Conservation (phyloP, 192 early-diverging fungal species). For the Pilaira anomala region DNA sequence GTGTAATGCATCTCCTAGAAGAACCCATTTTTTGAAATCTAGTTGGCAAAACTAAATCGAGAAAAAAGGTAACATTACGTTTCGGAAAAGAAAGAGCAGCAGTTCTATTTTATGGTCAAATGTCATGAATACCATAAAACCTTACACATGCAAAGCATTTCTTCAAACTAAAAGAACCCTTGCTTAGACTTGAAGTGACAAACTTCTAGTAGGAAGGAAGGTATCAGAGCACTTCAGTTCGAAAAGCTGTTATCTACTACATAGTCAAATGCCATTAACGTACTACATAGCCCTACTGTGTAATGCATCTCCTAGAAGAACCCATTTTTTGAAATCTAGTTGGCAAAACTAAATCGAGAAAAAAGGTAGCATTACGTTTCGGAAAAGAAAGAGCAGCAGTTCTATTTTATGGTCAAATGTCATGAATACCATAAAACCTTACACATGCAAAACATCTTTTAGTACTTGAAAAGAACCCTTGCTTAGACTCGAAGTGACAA, state of each 20-base stretch:
- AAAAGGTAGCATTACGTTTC: background rate
- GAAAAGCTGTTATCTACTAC: too few species aligned
- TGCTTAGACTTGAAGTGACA: too few species aligned
- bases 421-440: conserved; percentile 1
- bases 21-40: background rate
- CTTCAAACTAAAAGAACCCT: background rate
- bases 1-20: background rate
- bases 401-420: conserved; percentile 4
- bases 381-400: background rate
- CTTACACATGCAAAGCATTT: background rate
- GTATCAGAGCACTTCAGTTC: too few species aligned
- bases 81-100: background rate
- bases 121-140: conserved; percentile 4
- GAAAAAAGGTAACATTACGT: conserved; percentile 2
- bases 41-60: conserved; percentile 1
- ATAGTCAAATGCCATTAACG: background rate
- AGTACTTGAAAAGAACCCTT: too few species aligned
- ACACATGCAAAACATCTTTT: background rate
- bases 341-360: conserved; percentile 1
- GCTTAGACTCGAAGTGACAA: too few species aligned
- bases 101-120: conserved; percentile 2
- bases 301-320: background rate
- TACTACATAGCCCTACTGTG: background rate
- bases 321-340: background rate
- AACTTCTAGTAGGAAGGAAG: too few species aligned